Percentiles rank a stretch among this genome's conserved stretches.
Conservation (phyloP, 2,329 filamentous ascomycete species). For the Davidsoniella neocaledoniae region DNA sequence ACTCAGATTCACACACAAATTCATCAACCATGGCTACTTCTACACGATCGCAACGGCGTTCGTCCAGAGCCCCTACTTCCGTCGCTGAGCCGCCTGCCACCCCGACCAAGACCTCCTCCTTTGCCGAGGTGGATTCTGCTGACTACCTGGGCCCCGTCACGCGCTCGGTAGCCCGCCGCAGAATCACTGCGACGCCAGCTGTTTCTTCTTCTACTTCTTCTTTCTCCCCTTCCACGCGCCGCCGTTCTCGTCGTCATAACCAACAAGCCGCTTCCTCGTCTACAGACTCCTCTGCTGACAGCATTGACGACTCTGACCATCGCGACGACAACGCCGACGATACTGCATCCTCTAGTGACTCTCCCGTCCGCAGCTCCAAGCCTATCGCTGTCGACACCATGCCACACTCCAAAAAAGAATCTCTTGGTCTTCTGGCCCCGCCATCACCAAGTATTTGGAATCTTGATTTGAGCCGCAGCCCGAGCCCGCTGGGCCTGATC, state of each 20-base stretch:
- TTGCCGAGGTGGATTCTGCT: conserved; percentile 1
- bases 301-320: conserved; percentile 7
- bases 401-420: conserved; percentile 14
- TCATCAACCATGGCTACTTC: conserved; percentile 6
- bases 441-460: conserved; percentile 50
- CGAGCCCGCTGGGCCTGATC: conserved; percentile 83
- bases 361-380: conserved; percentile 1
- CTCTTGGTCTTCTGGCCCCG: conserved; percentile 54
- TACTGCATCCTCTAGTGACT: conserved; percentile 7
- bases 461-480: conserved; percentile 83
- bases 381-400: neutral
- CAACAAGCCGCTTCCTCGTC: conserved; percentile 2
- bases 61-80: conserved; percentile 1
- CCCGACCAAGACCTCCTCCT: conserved; percentile 4
- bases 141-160: conserved; percentile 56
- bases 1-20: neutral
- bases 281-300: conserved; percentile 5
- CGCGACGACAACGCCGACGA: conserved; percentile 6
- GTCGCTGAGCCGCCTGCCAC: conserved; percentile 1
- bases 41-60: conserved; percentile 8
- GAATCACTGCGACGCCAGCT: conserved; percentile 5
- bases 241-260: neutral
- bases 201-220: neutral
- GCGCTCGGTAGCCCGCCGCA: conserved; percentile 49
- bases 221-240: neutral